Percentiles rank a stretch among this genome's conserved stretches.
Evolutionary conservation across 225 moss, liverwort and hornwort genomes (phyloP).

Genomic region (Ulota crispa): DNA sequence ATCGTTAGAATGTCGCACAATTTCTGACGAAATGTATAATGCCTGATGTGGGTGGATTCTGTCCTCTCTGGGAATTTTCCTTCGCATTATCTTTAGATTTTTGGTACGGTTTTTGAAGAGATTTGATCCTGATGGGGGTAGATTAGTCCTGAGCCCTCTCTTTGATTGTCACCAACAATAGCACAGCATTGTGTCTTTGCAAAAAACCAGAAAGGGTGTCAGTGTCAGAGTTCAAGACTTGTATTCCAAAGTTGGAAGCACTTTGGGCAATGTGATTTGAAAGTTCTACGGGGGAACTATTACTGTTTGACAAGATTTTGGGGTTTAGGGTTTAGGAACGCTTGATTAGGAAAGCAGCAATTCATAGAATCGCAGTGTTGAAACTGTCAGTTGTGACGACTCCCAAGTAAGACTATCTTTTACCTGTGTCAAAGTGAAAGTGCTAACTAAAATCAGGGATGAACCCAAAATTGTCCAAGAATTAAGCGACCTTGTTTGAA

Average conservation of each 20-base stretch:
- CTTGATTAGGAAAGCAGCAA: not conserved
- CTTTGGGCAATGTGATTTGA: not conserved
- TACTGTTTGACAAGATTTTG: not conserved
- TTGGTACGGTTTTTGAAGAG: not conserved
- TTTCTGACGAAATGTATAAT: no score
- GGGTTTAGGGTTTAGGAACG: not conserved
- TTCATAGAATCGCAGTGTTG: not conserved
- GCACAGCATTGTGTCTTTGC: not conserved
- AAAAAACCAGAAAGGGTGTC: no score
- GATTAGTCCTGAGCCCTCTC: not conserved
- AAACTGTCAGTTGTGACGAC: not conserved
- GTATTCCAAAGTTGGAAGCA: not conserved
- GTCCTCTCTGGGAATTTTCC: no score
- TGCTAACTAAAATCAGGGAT: not conserved
- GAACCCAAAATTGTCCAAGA: not conserved
- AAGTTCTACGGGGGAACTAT: not conserved
- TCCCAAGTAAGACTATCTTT: not conserved
- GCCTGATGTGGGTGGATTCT: no score
- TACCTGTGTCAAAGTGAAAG: not conserved
- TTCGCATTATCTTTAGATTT: not conserved
- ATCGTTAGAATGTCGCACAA: no score
- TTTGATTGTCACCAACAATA: not conserved
- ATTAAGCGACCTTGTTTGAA: not conserved
- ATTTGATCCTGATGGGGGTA: not conserved
- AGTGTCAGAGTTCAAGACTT: not conserved